A percentile compares a stretch with the other conserved stretches of the same genome.
Conservation (phyloP, 768 basidiomycete species). For the Boletus fagicola region DNA sequence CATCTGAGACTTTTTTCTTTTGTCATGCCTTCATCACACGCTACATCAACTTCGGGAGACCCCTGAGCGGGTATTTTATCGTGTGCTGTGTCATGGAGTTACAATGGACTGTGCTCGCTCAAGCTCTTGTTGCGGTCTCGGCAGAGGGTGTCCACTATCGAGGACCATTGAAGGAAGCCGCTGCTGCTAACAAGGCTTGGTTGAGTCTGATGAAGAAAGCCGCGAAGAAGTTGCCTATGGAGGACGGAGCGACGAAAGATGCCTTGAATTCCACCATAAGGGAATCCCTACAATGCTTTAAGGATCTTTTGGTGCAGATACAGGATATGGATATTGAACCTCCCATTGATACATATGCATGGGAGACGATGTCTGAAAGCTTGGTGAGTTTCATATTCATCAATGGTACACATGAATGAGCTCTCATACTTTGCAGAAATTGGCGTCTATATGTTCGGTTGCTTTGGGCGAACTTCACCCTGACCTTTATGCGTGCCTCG, state of each 20-base stretch:
- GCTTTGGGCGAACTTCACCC: slow-evolving; percentile 66
- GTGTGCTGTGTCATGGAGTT: slow-evolving; percentile 88
- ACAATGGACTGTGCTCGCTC: slow-evolving; percentile 82
- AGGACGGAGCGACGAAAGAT: slow-evolving; percentile 37
- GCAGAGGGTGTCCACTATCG: slow-evolving; percentile 22
- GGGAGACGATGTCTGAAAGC: slow-evolving; percentile 91
- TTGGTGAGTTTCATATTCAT: slow-evolving; percentile 48
- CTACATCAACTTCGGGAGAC: slow-evolving; percentile 72
- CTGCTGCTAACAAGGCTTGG: slow-evolving; percentile 85
- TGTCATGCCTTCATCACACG: slow-evolving; percentile 70
- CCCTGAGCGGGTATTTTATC: slow-evolving; percentile 82
- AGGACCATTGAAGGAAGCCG: slow-evolving; percentile 58
- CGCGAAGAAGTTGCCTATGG: slow-evolving; percentile 37
- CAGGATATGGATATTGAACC: slow-evolving; percentile 82
- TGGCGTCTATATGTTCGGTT: slow-evolving; percentile 78
- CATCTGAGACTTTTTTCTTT: slow-evolving; percentile 43
- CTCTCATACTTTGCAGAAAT: slow-evolving; percentile 53
- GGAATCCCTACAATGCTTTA: slow-evolving; percentile 73
- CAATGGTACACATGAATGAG: neutral
- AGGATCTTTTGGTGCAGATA: slow-evolving; percentile 73
- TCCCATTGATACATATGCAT: slow-evolving; percentile 81
- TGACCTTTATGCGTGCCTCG: slow-evolving; percentile 65
- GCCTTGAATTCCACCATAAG: slow-evolving; percentile 49
- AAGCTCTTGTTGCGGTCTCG: slow-evolving; percentile 50
- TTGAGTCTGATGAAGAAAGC: slow-evolving; percentile 57